A percentile compares a stretch with the other conserved stretches of the same genome.
phyloP scores from a whole-genome alignment of 805 yeast genomes.

The Candida tammaniensis region DNA sequence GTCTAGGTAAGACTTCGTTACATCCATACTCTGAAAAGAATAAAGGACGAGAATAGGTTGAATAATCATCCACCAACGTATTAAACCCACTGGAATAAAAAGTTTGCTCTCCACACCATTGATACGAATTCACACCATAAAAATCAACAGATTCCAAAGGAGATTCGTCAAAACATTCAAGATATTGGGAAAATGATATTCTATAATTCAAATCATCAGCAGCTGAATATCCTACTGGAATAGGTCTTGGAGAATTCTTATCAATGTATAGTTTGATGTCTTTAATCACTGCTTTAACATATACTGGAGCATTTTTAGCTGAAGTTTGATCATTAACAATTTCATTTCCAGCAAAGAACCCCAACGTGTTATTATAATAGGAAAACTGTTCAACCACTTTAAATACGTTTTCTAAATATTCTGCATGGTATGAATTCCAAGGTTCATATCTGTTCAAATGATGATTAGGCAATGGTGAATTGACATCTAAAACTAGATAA shows the following conservation, averaged over 20 bases:
- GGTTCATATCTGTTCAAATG: constrained; percentile 91
- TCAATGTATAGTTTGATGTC: constrained; percentile 76
- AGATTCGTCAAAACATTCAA: constrained; percentile 66
- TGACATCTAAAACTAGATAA: constrained; percentile 87
- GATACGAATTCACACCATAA: constrained; percentile 78
- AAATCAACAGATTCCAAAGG: constrained; percentile 65
- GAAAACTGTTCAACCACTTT: constrained; percentile 79
- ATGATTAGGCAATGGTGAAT: constrained; percentile 76
- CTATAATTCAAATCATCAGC: constrained; percentile 87
- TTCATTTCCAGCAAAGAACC: constrained; percentile 91
- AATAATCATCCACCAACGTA: constrained; percentile 67
- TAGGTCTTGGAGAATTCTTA: constrained; percentile 53
- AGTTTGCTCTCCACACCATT: constrained; percentile 87
- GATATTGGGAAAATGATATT: constrained; percentile 70
- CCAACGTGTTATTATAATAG: constrained; percentile 83
- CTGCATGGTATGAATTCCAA: constrained; percentile 77
- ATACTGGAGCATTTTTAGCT: constrained; percentile 64
- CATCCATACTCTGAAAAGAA: constrained; percentile 89
- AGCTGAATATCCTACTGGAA: constrained; percentile 95
- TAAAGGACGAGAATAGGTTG: constrained; percentile 67
- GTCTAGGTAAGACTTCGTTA: constrained; percentile 74
- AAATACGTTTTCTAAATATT: constrained; percentile 73
- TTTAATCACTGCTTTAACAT: constrained; percentile 71
- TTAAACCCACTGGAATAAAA: constrained; percentile 70
- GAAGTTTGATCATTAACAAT: constrained; percentile 78